These are phyloP conservation scores for Jaenimonas drosophilae DNA, from an alignment of 208 protist genomes.

Conservation along the genomic window DNA sequence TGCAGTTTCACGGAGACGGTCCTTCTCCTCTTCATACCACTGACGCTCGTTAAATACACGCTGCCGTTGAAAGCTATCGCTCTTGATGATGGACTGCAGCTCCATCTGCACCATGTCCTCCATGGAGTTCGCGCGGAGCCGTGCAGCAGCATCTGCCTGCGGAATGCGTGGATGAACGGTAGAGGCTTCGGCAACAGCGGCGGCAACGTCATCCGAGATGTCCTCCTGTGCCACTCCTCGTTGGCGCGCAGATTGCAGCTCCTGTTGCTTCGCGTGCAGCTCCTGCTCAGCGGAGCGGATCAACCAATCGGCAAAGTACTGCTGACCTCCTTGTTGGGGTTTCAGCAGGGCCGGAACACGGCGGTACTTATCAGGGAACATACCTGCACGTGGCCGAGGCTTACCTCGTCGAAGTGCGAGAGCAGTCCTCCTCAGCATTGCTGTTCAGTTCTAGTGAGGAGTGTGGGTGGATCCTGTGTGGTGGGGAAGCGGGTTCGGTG, in stretches of 20 bases:
- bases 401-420: constrained; percentile 70
- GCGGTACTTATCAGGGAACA: constrained; percentile 84
- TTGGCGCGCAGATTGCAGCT: constrained; percentile 2
- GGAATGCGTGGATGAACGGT: constrained; percentile 50
- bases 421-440: constrained; percentile 4
- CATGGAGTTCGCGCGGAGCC: constrained; percentile 23
- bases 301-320: constrained; percentile 74
- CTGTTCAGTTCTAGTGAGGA: too few species aligned
- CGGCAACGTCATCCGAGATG: constrained; percentile 3
- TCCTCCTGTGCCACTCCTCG: not conserved
- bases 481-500: too few species aligned
- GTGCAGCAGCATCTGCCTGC: constrained; percentile 68
- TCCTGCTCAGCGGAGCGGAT: constrained; percentile 63
- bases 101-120: constrained; percentile 40
- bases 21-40: constrained; percentile 67
- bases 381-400: constrained; percentile 61
- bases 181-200: too few species aligned
- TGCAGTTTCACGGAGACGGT: constrained; percentile 6
- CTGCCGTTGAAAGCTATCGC: constrained; percentile 48
- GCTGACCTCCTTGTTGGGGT: constrained; percentile 80
- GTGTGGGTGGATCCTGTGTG: too few species aligned
- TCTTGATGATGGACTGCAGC: constrained; percentile 35
- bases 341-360: constrained; percentile 66
- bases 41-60: constrained; percentile 70
- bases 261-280: constrained; percentile 10